Evolutionary conservation across 2,329 filamentous ascomycete species (phyloP), one percentile per base, ranked within the genome.

Genomic region (Pseudogymnoascus sp.): DNA sequence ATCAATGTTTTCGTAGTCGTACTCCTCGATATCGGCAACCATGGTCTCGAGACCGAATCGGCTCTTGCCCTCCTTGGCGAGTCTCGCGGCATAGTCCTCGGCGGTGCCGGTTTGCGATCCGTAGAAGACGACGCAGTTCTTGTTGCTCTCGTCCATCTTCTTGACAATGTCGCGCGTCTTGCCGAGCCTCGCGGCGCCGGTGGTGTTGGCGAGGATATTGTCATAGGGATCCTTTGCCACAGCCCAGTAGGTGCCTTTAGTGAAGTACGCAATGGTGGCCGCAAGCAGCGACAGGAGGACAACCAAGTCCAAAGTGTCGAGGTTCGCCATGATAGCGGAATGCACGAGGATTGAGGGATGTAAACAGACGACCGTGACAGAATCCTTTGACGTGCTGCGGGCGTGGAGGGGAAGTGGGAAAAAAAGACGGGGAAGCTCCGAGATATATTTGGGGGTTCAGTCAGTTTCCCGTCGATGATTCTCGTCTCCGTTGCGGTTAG

Each of bases 101-200:
- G 95, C 95, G 41, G 95, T 99, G 72, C 95, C 95, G 19, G 95
- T 99, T 79, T 99, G 95, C 33, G 95, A 99, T 69, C 95, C 95
- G 75, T 97, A 99, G 82, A 99, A 97, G 72, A 99, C 89, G 68
- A 99, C 89, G 76, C 93, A 97, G 80, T 99, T 98, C 81, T 98
- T 99, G 76, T 88, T 89, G 10, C 86, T 88, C 80, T 98, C 92
- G 22, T 97, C 90, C 87, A 99, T 89, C 80, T 96, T 96, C 82
- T 98, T 90, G 65, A 97, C 75, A 67, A 99, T 93, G 76, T 97
- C 93, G 70, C 95, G 84, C 65, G 93, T 93, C 80, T 92, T 93
- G 70, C 88, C 91, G 8, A 89, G 82, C 79, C 91, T 96, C 67
- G 82, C 82, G 68, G 83, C 85, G 76, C 84, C 86, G 73, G 85